Percentiles rank a stretch among this genome's conserved stretches.
These are phyloP conservation scores for Hymenochaete sp. DNA, from an alignment of 1,284 basidiomycete species.

Conservation along the genomic window DNA sequence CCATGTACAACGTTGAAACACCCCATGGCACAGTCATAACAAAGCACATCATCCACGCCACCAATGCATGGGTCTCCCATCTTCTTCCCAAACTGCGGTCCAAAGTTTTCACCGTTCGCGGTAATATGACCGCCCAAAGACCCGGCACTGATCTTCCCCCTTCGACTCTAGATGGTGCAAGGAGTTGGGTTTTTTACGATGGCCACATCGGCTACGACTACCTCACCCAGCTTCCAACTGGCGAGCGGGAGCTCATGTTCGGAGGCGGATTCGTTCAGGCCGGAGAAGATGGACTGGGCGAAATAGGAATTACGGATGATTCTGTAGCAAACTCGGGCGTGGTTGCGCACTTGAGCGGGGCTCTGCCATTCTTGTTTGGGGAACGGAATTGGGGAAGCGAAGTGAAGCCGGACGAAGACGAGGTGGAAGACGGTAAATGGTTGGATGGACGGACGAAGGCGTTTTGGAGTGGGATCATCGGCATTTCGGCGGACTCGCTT, in stretches of 20 bases:
- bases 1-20: conserved; percentile 41
- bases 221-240: conserved; percentile 55
- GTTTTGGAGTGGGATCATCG: conserved; percentile 55
- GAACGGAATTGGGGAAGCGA: conserved; percentile 28
- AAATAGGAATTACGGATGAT: conserved; percentile 39
- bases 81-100: conserved; percentile 32
- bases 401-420: conserved; percentile 12
- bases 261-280: conserved; percentile 39
- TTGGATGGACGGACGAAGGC: conserved; percentile 36
- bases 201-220: conserved; percentile 52
- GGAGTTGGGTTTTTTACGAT: conserved; percentile 54
- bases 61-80: conserved; percentile 68
- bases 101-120: conserved; percentile 42
- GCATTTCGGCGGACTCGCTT: conserved; percentile 40
- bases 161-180: conserved; percentile 28
- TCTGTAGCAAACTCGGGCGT: conserved; percentile 33
- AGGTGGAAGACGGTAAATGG: conserved; percentile 19
- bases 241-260: conserved; percentile 53
- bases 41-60: conserved; percentile 66
- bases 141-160: conserved; percentile 32
- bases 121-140: conserved; percentile 59
- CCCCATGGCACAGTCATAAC: conserved; percentile 45
- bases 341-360: conserved; percentile 37
- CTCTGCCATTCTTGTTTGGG: conserved; percentile 41
- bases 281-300: conserved; percentile 27